These are phyloP conservation scores for Alternaria sp. DNA, from an alignment of 2,329 filamentous ascomycete genomes.

Conservation along the genomic window DNA sequence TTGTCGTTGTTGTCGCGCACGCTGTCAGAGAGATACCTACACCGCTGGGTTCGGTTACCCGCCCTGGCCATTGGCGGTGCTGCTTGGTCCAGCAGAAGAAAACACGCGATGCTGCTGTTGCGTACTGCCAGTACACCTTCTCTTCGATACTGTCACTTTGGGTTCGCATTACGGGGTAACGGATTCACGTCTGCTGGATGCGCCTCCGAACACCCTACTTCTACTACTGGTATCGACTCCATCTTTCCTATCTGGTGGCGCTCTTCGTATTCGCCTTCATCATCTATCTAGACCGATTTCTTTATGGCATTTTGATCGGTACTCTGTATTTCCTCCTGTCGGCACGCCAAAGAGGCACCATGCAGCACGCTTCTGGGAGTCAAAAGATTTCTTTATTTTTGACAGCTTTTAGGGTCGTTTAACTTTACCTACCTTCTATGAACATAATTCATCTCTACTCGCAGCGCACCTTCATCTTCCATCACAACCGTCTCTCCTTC, in stretches of 20 bases:
- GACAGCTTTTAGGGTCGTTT: constrained; percentile 22
- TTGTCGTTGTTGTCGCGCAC: constrained; percentile 17
- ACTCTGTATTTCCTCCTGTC: constrained; percentile 39
- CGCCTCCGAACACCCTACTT: constrained; percentile 31
- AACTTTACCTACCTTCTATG: constrained; percentile 40
- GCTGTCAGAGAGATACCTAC: constrained; percentile 31
- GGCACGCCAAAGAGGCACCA: constrained; percentile 30
- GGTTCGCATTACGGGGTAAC: constrained; percentile 37
- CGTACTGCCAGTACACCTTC: constrained; percentile 42
- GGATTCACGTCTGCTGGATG: constrained; percentile 40
- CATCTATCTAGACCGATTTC: constrained; percentile 40
- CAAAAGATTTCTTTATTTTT: constrained; percentile 33
- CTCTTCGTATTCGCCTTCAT: constrained; percentile 19
- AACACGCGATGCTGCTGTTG: constrained; percentile 48
- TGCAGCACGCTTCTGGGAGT: constrained; percentile 30
- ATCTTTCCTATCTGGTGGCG: constrained; percentile 21
- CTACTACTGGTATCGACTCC: constrained; percentile 26
- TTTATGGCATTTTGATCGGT: constrained; percentile 44
- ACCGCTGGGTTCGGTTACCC: constrained; percentile 29
- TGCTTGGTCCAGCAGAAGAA: constrained; percentile 30
- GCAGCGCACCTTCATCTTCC: not conserved
- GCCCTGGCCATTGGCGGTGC: constrained; percentile 36
- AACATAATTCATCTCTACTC: constrained; percentile 41
- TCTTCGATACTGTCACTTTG: constrained; percentile 37
- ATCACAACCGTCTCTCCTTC: not conserved